A percentile compares a stretch with the other conserved stretches of the same genome.
Conservation (phyloP, 2,329 filamentous ascomycete genomes). For the Hymenoscyphus scutula region DNA sequence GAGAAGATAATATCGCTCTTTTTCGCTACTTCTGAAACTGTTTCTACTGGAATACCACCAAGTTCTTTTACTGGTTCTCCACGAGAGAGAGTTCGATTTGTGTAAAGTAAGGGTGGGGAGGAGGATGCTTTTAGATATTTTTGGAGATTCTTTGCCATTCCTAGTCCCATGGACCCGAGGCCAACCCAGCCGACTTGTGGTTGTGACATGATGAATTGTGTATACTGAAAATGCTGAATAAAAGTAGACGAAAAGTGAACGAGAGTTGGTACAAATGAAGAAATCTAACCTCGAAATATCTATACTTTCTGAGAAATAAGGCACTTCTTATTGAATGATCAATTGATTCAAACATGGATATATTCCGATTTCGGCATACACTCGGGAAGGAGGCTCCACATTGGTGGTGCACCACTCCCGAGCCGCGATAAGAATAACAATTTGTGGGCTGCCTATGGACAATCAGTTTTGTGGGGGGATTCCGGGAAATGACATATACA, state of each 20-base stretch:
- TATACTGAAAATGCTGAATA: background rate
- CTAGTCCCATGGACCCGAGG: slow-evolving; percentile 32
- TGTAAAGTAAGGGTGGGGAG: slow-evolving; percentile 36
- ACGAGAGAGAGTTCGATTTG: slow-evolving; percentile 42
- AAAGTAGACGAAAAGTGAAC: background rate
- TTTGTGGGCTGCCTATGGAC: background rate
- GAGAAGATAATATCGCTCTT: slow-evolving; percentile 41
- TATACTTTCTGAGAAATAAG: background rate
- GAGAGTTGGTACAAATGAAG: background rate
- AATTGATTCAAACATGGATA: background rate
- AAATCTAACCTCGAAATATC: background rate
- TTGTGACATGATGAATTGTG: slow-evolving; percentile 10
- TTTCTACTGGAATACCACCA: slow-evolving; percentile 34
- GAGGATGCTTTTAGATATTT: slow-evolving; percentile 25
- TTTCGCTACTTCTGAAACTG: slow-evolving; percentile 34
- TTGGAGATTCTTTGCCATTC: slow-evolving; percentile 30
- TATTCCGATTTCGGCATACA: slow-evolving; percentile 7
- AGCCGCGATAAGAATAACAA: background rate
- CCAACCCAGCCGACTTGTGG: slow-evolving; percentile 34
- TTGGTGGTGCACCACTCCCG: background rate
- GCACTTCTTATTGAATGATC: background rate
- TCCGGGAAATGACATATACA: background rate
- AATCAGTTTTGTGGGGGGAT: background rate
- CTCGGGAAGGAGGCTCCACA: background rate
- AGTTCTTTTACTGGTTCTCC: slow-evolving; percentile 39